Evolutionary conservation across 225 moss, liverwort and hornwort species (phyloP).

Genomic region (Sphagnum contortum): DNA sequence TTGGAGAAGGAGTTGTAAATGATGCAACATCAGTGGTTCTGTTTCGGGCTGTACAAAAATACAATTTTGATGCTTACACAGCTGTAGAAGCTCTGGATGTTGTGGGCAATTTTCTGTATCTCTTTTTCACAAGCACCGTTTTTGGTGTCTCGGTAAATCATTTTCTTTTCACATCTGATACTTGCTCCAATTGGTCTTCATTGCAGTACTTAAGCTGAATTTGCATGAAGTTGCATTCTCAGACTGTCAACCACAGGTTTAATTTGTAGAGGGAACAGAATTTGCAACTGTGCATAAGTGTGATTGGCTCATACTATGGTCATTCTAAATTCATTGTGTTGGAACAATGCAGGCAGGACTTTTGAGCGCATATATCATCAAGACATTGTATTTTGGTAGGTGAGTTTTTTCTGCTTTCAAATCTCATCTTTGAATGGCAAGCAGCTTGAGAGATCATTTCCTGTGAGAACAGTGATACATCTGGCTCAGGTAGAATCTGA

Average conservation of each 20-base stretch:
- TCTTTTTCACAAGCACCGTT: conserved; percentile 65
- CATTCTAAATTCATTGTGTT: neutral
- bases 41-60: conserved; percentile 77
- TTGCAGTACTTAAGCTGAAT: too few species aligned
- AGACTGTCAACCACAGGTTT: too few species aligned
- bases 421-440: neutral
- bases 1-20: conserved; percentile 96
- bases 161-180: too few species aligned
- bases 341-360: conserved; percentile 45
- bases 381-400: conserved; percentile 79
- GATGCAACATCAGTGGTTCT: conserved; percentile 92
- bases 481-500: too few species aligned
- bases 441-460: neutral
- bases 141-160: conserved; percentile 43
- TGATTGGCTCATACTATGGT: too few species aligned
- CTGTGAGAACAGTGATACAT: too few species aligned
- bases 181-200: too few species aligned
- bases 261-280: too few species aligned
- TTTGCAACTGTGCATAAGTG: too few species aligned
- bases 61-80: conserved; percentile 54
- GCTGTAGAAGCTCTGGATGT: conserved; percentile 43
- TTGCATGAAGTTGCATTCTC: too few species aligned
- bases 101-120: conserved; percentile 69
- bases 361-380: conserved; percentile 83
- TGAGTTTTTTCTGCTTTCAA: neutral